Evolutionary conservation across 805 yeast species (phyloP).

Genomic region (Hanseniaspora opuntiae): DNA sequence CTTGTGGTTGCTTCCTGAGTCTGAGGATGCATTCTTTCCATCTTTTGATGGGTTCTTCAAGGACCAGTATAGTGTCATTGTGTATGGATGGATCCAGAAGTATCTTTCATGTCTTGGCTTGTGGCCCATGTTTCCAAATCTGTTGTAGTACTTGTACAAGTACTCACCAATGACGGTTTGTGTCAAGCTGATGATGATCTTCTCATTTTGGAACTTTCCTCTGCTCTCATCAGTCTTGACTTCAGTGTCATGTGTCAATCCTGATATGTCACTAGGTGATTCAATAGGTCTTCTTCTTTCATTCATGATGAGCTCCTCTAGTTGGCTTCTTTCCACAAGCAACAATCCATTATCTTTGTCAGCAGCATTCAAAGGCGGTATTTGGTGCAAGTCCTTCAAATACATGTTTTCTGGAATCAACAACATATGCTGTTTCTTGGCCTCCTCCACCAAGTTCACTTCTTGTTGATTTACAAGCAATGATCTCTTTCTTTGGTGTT

Average conservation of each 20-base stretch:
- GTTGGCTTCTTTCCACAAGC: slow-evolving; percentile 27
- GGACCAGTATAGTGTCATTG: slow-evolving; percentile 83
- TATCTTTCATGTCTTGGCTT: slow-evolving; percentile 79
- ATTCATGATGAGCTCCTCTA: slow-evolving; percentile 7
- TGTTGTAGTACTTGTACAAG: slow-evolving; percentile 70
- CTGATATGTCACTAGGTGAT: background rate
- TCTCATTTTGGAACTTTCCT: slow-evolving; percentile 23
- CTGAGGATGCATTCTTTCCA: slow-evolving; percentile 40
- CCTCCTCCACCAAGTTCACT: slow-evolving; percentile 4
- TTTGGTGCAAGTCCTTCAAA: slow-evolving; percentile 13
- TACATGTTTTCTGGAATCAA: slow-evolving; percentile 14
- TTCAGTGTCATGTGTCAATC: background rate
- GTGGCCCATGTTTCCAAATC: slow-evolving; percentile 45
- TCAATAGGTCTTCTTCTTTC: background rate
- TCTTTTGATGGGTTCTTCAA: slow-evolving; percentile 51
- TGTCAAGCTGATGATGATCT: slow-evolving; percentile 72
- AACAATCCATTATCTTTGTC: slow-evolving; percentile 23
- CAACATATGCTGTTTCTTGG: background rate
- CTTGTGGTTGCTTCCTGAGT: slow-evolving; percentile 29
- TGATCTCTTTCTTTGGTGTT: slow-evolving; percentile 5
- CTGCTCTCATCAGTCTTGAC: background rate
- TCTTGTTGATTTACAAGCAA: background rate
- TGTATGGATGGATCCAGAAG: slow-evolving; percentile 95
- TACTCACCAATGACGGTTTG: slow-evolving; percentile 91
- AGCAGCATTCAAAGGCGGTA: slow-evolving; percentile 17